A percentile compares a stretch with the other conserved stretches of the same genome.
These are phyloP conservation scores for Euphorbia pulcherrima DNA, from an alignment of 345 rosid species.

Conservation along the genomic window DNA sequence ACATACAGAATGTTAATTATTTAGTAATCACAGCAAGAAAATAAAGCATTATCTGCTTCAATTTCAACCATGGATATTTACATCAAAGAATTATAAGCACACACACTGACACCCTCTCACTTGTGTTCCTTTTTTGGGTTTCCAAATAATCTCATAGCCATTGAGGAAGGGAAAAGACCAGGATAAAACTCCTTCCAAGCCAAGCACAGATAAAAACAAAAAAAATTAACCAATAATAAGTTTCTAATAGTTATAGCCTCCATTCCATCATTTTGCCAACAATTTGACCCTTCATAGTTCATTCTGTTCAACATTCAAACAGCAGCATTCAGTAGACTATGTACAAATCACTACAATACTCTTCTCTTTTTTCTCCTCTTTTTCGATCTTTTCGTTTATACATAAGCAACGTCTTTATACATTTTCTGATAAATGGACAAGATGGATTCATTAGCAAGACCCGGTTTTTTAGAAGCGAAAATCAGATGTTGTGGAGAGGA, in stretches of 20 bases:
- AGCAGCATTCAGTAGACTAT: constrained; percentile 7
- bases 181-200: constrained; percentile 7
- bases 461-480: constrained; percentile 6
- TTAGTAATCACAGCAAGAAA: constrained; percentile 10
- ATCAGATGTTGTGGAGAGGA: constrained; percentile 43
- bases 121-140: not conserved
- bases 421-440: constrained; percentile 11
- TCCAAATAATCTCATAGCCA: not conserved
- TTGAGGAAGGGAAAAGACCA: not conserved
- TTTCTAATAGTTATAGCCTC: not conserved
- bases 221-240: no score
- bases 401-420: not conserved
- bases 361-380: not conserved
- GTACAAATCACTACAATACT: not conserved
- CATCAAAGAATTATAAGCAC: constrained; percentile 19
- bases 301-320: no score
- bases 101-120: not conserved
- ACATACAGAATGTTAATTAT: not conserved
- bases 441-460: constrained; percentile 14
- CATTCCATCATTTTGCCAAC: not conserved
- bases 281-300: not conserved
- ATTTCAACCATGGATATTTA: constrained; percentile 5
- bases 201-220: not conserved
- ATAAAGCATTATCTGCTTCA: not conserved
- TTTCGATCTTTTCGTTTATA: not conserved